These are phyloP conservation scores for Thymus quinquecostatus DNA, from an alignment of 257 asterid genomes.

Conservation along the genomic window DNA sequence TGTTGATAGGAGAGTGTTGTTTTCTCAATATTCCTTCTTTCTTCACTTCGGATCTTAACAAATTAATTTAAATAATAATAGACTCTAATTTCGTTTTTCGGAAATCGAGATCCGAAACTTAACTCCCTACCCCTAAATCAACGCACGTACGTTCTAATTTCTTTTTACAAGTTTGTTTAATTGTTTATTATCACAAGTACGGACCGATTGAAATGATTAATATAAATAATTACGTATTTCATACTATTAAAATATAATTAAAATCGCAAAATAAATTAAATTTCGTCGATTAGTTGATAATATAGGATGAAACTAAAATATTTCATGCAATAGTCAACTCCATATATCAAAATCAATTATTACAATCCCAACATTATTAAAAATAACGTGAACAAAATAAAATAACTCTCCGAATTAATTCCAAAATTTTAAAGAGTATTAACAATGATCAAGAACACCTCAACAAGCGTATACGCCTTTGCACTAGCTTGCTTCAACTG, in stretches of 20 bases:
- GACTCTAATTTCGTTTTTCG: background rate
- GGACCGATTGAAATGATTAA: too few species aligned
- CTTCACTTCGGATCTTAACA: too few species aligned
- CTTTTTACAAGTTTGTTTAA: too few species aligned
- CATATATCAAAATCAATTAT: background rate
- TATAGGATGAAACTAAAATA: background rate
- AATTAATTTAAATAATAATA: background rate
- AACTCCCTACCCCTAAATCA: too few species aligned
- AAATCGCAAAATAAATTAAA: too few species aligned
- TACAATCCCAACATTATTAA: background rate
- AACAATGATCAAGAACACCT: background rate
- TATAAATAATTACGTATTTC: too few species aligned
- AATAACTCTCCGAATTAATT: background rate
- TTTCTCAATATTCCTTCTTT: background rate
- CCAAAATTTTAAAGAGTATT: background rate
- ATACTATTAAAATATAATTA: too few species aligned
- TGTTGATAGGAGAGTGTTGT: background rate
- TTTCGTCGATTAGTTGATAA: too few species aligned
- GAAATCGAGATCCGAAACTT: too few species aligned
- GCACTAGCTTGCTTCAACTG: slow-evolving; percentile 26
- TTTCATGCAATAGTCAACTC: background rate
- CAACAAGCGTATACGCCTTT: slow-evolving; percentile 1
- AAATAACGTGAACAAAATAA: too few species aligned
- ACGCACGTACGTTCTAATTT: too few species aligned
- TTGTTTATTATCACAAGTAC: too few species aligned